Evolutionary conservation across 2,329 filamentous ascomycete genomes (phyloP), one percentile per base, ranked within the genome.

Genomic region (Ophiostoma triangulosporum): DNA sequence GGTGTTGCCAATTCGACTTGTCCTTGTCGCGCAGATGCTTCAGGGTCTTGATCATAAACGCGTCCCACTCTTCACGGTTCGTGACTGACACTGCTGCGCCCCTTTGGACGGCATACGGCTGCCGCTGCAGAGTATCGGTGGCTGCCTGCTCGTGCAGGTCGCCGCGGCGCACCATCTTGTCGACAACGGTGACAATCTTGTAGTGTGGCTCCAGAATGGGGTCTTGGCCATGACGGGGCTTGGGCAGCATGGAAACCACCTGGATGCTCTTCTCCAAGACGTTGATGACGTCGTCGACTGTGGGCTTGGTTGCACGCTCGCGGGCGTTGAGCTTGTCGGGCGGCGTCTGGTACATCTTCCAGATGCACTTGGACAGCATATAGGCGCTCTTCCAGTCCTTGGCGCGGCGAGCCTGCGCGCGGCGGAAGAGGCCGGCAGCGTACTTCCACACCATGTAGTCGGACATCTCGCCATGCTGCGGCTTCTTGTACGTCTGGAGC

Each of bases 1-100:
- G 84, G 65, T 96, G 90, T 63, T 96, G 90, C 90, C 90, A 96
- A 62, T 93, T 91, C 0, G 87, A 86, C 70, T 95, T 94, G 68
- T 96, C 90, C 57, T 88, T 88, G 49, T 81, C 78, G 12, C 74
- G 73, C 9, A 81, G 64, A 52, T 72, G 72, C 7, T 68, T 68
- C 38, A 81, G 62, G 46, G 70, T 76, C 48, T 70, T 69, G 36
- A 79, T 73, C 6, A 80, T 67, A 50, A 75, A 78, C 32, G 70
- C 68, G 48, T 79, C 73, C 77, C 78, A 74, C 68, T 80, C 77
- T 60, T 87, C 86, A 1, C 70, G 62, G 48, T 80, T 76, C 70
- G 77, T 82, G 8, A 71, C 64, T n/a, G 64, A 49, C 4, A 67
- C 74, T 68, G 57, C 75, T 68, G 64, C 72, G 50, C 64, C 74